Evolutionary conservation across 2,329 filamentous ascomycete species (phyloP).

Genomic region (Cadophora sp.): DNA sequence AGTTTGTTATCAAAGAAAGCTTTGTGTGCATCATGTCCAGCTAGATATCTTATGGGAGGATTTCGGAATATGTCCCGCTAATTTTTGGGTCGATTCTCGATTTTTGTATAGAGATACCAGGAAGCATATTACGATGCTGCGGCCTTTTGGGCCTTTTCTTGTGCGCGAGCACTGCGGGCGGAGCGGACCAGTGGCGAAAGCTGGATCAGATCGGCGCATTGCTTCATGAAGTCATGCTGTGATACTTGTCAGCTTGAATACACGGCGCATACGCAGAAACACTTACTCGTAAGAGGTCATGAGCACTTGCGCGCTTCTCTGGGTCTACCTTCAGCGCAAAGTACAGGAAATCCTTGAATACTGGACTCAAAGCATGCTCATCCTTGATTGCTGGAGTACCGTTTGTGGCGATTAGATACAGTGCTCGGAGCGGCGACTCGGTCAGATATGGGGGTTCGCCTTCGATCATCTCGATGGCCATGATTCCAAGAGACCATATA

Average conservation of each 20-base stretch:
- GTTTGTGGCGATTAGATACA: constrained; percentile 97
- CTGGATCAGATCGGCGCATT: constrained; percentile 75
- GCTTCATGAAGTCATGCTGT: constrained; percentile 82
- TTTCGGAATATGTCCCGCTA: not conserved
- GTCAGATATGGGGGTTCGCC: constrained; percentile 97
- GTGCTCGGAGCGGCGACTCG: constrained; percentile 88
- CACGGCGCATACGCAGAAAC: constrained; percentile 20
- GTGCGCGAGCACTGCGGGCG: constrained; percentile 82
- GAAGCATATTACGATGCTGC: constrained; percentile 25
- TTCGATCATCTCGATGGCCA: constrained; percentile 99
- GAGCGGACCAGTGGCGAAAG: constrained; percentile 87
- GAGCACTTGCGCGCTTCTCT: constrained; percentile 93
- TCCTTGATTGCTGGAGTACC: constrained; percentile 96
- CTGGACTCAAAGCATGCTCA: constrained; percentile 77
- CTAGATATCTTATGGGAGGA: constrained; percentile 9
- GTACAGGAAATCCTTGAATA: constrained; percentile 90
- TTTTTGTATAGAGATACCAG: not conserved
- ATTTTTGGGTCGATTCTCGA: not conserved
- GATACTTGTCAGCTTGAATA: constrained; percentile 37
- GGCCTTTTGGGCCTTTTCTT: constrained; percentile 79
- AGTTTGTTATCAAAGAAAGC: constrained; percentile 1
- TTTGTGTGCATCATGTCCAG: constrained; percentile 9
- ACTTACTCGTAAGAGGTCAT: constrained; percentile 89
- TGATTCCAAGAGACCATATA: constrained; percentile 98
- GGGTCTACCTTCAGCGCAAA: constrained; percentile 96